Base-by-base conservation (phyloP, 495 filamentous ascomycete species). In the Xeromyces bisporus region DNA sequence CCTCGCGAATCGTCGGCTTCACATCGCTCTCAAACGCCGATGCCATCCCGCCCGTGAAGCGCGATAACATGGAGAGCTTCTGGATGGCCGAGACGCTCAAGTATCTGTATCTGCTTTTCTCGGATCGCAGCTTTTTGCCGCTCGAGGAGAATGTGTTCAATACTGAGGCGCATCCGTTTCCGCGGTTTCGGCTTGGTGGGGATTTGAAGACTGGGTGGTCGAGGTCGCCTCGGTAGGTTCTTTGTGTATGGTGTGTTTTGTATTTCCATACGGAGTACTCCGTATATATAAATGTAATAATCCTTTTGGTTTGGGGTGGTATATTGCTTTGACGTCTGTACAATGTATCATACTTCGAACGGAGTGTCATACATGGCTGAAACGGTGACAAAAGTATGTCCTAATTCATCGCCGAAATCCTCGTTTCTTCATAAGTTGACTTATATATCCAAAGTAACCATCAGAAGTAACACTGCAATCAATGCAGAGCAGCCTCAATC, bases 41-140 rank as follows among this genome's bases (percentile, higher is more conserved):
- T 35, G 55, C 54, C 6, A 50, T 83, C 15, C 82, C 82, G 3
- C 66, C 80, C 0, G 39, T 43, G 11, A 55, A 56, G 32, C 62
- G 69, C 14, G 81, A 92, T 53, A 89, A 89, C 37, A 89, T 89
- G 83, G 83, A 92, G 55, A 85, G 82, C 42, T 92, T 87, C 50
- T 92, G 83, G 89, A 75, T 96, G 57, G 86, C 89, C 24, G 91
- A 99, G 58, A 99, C 91, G 21, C 63, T 99, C 23, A 99, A 99
- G 58, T 97, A 96, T 42, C 78, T 97, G 44, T 97, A 93, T 50
- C 68, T 97, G 16, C 65, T 96, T 28, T 97, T 99, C 56, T 87
- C 81, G 14, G 75, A 78, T 6, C 64, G 74, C 30, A 82, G 92
- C 25, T 58, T 94, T 30, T 62, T 94, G 28, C 80, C 86, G 7